Conservation (phyloP, 2,329 filamentous ascomycete genomes). For the Fusarium albosuccineum region DNA sequence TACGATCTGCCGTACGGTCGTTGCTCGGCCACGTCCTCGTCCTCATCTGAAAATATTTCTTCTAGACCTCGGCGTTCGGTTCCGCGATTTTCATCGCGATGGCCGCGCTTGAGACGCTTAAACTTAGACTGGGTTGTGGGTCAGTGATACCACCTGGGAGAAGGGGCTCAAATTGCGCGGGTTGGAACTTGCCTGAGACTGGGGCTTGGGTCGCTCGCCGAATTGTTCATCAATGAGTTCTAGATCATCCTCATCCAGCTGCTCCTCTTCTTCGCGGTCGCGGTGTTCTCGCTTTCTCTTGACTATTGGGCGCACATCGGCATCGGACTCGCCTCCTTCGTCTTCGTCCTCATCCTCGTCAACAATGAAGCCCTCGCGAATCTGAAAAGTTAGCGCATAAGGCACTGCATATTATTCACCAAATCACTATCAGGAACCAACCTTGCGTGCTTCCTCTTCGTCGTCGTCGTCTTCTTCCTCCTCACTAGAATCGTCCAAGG, state of each 20-base stretch:
- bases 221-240: slow-evolving; percentile 91
- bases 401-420: background rate
- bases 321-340: slow-evolving; percentile 70
- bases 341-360: slow-evolving; percentile 89
- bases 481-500: slow-evolving; percentile 86
- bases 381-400: slow-evolving; percentile 61
- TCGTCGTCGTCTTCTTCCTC: slow-evolving; percentile 95
- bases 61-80: slow-evolving; percentile 80
- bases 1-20: slow-evolving; percentile 65
- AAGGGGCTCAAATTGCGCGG: background rate
- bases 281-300: slow-evolving; percentile 82
- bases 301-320: slow-evolving; percentile 64
- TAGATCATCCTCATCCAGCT: slow-evolving; percentile 94
- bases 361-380: slow-evolving; percentile 95
- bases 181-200: slow-evolving; percentile 74
- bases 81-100: slow-evolving; percentile 76
- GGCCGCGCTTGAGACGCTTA: slow-evolving; percentile 95
- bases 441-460: slow-evolving; percentile 83
- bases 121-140: slow-evolving; percentile 77
- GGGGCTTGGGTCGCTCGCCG: slow-evolving; percentile 71
- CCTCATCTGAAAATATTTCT: slow-evolving; percentile 96
- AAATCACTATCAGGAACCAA: slow-evolving; percentile 55
- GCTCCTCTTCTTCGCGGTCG: slow-evolving; percentile 86
- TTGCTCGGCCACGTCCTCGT: slow-evolving; percentile 77
- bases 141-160: slow-evolving; percentile 6